Evolutionary conservation across 805 yeast genomes (phyloP).

Genomic region (Metschnikowia noctiluminum): DNA sequence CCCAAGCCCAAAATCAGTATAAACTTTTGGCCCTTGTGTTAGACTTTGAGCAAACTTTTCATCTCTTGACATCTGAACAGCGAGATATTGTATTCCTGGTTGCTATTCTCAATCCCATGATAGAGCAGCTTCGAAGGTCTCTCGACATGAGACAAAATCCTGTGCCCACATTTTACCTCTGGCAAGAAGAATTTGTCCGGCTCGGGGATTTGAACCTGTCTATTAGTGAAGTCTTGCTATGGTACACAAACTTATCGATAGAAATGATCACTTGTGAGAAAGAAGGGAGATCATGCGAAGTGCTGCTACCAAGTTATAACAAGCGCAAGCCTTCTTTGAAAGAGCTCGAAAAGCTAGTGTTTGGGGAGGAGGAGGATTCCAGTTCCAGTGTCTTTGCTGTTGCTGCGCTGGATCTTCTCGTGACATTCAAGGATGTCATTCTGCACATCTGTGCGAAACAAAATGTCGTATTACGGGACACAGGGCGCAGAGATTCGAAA

Average conservation of each 20-base stretch:
- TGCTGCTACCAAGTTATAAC: conserved; percentile 2
- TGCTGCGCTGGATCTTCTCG: conserved; percentile 40
- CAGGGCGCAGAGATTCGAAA: conserved; percentile 23
- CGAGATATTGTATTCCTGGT: conserved; percentile 25
- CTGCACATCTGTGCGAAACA: conserved; percentile 54
- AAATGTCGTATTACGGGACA: conserved; percentile 42
- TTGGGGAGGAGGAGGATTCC: neutral
- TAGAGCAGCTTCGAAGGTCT: neutral
- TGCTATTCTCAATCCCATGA: conserved; percentile 36
- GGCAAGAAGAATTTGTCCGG: conserved; percentile 18
- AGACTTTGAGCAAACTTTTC: neutral
- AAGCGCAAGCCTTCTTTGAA: neutral
- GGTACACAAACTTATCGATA: conserved; percentile 12
- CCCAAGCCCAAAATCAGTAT: neutral
- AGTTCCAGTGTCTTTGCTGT: conserved; percentile 29
- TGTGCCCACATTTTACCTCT: conserved; percentile 24
- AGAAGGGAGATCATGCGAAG: neutral
- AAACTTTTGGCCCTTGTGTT: neutral
- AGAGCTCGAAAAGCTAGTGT: neutral
- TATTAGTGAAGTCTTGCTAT: conserved; percentile 1
- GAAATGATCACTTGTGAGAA: neutral
- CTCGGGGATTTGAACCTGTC: neutral
- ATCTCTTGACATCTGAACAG: conserved; percentile 5
- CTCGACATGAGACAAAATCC: neutral
- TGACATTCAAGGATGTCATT: conserved; percentile 64